Evolutionary conservation across 257 asterid species (phyloP), one percentile per base, ranked within the genome.

Genomic region (Galeopsis tetrahit): DNA sequence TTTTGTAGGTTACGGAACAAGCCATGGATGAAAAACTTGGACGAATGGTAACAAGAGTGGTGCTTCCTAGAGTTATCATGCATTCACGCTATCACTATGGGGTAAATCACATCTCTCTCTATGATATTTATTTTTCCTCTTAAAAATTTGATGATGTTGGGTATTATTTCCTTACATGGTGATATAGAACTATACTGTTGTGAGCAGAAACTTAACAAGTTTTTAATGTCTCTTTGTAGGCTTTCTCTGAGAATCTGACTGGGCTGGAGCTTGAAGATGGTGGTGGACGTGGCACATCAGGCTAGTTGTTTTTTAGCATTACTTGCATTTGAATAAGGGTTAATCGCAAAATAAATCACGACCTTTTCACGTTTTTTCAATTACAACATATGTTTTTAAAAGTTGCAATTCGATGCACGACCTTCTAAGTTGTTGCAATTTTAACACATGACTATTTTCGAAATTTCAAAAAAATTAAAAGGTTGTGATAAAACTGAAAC

Each of bases 261-360:
- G 98, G 98, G 68, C 83, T 93, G 80, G 98, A 93, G 87, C 90
- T 93, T 69, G 98, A 93, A 89, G 98, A 93, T 81, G 98, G 98
- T 55, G 98, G 98, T 44, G 98, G 98, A 49, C 96, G 98, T 31
- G 98, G 98, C 67, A 93, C 98, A 70, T 90, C 98, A 82, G 98
- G 98, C 87, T 65, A 53, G 77, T 77, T 57, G 10, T 70, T 71
- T 38, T 48, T 71, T 38, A 39, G 55, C 49, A 31, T 9, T 46
- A 36, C 71, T 8, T 15, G 14, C 49, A 61, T n/a, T 49, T 49
- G 8, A 38, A 6, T 38, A 38, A 5, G 43, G 43, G 7, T 38
- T 38, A 5, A 38, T 5, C 7, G 8, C 43, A 38, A 38, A 38
- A 38, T 5, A 5, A 5, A 38, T 38, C 43, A 38, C 28, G 1